Evolutionary conservation across 2,329 filamentous ascomycete species (phyloP), one percentile per base, ranked within the genome.

Genomic region (Talaromyces islandicus): DNA sequence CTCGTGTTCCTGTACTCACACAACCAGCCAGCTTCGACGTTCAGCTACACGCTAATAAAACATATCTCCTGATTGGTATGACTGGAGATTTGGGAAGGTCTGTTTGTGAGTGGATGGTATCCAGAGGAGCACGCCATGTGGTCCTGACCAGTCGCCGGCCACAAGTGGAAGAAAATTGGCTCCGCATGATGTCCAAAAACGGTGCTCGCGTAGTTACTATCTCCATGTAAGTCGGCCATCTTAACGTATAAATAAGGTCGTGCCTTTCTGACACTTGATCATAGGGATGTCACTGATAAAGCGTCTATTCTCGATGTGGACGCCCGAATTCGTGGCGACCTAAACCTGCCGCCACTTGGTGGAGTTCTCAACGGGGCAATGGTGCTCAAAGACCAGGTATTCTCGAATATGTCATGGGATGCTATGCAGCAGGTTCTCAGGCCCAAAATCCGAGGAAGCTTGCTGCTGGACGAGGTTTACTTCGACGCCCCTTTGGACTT

Each of bases 371-470:
- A 77, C 24, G 74, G 68, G 1, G 75, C 75, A 4, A 72, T 77
- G 69, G 68, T 77, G 6, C 62, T 77, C 1, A 43, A 65, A 2
- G 76, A 78, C 53, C 64, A 57, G 4, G 53, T 68, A 1, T 75
- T 79, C 30, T 54, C 59, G 7, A 64, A 75, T 17, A 68, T 76
- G 57, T 59, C 67, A 4, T 65, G 64, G 14, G 69, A 75, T 0
- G 61, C 68, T 1, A 62, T 77, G 19, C 57, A 67, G 2, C 62
- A 65, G 9, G 68, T 70, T 0, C 60, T 73, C 0, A 60, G 63
- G 0, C 77, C 77, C 2, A 80, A 79, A 64, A 71, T 79, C 1
- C 58, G 71, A 0, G 78, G 78, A 0, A 69, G 63, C 4, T 57
- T 63, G 2, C 58, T 56, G 12, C 62, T 69, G 4, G 68, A 68